phyloP scores from a whole-genome alignment of 73 alveolate species.

The Symbiodinium pilosum region DNA sequence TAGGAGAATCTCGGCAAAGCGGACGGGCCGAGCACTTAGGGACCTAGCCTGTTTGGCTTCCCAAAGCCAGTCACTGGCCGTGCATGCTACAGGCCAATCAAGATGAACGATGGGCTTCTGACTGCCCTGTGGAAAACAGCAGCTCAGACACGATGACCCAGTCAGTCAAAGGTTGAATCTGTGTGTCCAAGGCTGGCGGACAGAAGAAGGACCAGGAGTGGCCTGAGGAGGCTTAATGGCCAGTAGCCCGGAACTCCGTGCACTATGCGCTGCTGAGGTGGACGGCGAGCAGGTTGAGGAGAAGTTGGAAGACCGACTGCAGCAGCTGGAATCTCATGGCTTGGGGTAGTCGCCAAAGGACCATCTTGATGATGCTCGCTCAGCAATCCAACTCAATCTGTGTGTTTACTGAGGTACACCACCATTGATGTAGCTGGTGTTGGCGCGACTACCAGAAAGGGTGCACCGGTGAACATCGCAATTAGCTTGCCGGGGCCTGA shows the following conservation, averaged over 20 bases:
- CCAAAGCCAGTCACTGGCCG: neutral
- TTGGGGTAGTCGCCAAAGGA: neutral
- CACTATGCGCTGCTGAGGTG: neutral
- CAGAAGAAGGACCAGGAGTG: constrained; percentile 92
- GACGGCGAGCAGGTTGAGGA: constrained; percentile 82
- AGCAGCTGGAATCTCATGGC: neutral
- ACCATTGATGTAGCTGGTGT: constrained; percentile 74
- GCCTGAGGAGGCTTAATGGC: constrained; percentile 50
- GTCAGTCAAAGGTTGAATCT: too few relatives aligned
- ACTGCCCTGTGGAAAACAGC: constrained; percentile 74
- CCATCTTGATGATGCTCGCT: too few relatives aligned
- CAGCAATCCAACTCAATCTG: too few relatives aligned
- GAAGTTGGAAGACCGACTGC: constrained; percentile 80
- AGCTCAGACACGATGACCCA: too few relatives aligned
- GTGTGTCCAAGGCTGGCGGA: constrained; percentile 64
- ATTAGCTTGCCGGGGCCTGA: constrained; percentile 9
- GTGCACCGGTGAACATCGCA: constrained; percentile 83
- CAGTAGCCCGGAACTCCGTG: neutral
- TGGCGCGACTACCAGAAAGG: constrained; percentile 63
- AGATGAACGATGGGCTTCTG: constrained; percentile 77
- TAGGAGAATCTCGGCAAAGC: constrained; percentile 64
- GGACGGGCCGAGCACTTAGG: constrained; percentile 44
- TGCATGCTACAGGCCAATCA: constrained; percentile 33
- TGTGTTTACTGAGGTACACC: constrained; percentile 17
- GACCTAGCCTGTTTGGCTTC: neutral